A percentile compares a stretch with the other conserved stretches of the same genome.
These are phyloP conservation scores for Melastoma candidum DNA, from an alignment of 441 rosid species.

Conservation along the genomic window DNA sequence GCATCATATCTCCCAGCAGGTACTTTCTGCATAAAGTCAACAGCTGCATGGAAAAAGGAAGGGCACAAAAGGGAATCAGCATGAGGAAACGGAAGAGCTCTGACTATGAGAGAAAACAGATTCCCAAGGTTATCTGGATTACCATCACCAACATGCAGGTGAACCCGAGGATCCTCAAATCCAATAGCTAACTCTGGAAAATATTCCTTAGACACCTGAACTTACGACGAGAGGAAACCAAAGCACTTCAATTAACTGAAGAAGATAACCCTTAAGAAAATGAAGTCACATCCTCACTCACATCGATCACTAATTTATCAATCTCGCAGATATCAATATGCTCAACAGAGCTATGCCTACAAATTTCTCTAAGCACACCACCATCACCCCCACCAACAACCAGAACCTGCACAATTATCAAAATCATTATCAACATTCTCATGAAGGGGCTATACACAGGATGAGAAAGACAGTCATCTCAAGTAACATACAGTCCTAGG, in stretches of 20 bases:
- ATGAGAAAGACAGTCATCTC: not conserved
- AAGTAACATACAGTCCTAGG: conserved; percentile 56
- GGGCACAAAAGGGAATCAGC: conserved; percentile 8
- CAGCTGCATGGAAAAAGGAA: conserved; percentile 44
- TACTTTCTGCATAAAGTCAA: conserved; percentile 56
- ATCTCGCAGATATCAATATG: conserved; percentile 92
- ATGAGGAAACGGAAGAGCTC: not conserved
- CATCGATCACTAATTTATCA: conserved; percentile 94
- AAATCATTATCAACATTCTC: not conserved
- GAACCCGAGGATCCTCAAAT: conserved; percentile 91
- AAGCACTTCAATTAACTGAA: not conserved
- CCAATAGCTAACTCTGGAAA: conserved; percentile 83
- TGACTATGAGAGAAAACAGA: not conserved
- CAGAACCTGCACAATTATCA: conserved; percentile 46
- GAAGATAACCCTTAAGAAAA: not conserved
- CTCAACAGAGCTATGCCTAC: conserved; percentile 87
- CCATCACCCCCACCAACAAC: conserved; percentile 99
- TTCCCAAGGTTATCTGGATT: conserved; percentile 9
- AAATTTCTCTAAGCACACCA: conserved; percentile 86
- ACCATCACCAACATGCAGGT: conserved; percentile 93
- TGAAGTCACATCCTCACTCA: conserved; percentile 26
- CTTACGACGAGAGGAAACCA: conserved; percentile 3
- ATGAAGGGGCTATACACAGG: too few relatives aligned
- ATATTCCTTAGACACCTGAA: conserved; percentile 64
- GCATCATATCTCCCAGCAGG: conserved; percentile 85